Evolutionary conservation across 441 rosid species (phyloP).

Genomic region (Bruguiera hainesii): DNA sequence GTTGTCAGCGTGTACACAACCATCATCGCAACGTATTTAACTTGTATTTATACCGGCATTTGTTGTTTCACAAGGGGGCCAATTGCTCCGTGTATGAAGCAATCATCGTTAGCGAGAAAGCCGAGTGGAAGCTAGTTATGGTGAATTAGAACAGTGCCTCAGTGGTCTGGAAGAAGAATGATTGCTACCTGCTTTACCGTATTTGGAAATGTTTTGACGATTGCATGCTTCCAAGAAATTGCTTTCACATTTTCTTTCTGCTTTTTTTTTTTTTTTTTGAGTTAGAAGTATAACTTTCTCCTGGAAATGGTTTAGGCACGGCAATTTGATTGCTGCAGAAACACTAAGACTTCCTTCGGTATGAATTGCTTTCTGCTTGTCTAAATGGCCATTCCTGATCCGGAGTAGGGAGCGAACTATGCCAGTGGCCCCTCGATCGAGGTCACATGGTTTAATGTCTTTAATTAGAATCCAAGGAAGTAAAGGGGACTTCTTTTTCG

Average conservation of each 20-base stretch:
- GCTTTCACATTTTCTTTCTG: slow-evolving; percentile 15
- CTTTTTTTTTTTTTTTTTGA: background rate
- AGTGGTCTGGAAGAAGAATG: slow-evolving; percentile 15
- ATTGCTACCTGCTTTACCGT: slow-evolving; percentile 20
- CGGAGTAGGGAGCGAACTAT: background rate
- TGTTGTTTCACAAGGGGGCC: slow-evolving; percentile 1
- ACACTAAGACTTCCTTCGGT: background rate
- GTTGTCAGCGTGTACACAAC: too few relatives aligned
- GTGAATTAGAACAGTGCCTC: slow-evolving; percentile 32
- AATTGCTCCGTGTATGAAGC: slow-evolving; percentile 7
- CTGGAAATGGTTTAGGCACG: slow-evolving; percentile 6
- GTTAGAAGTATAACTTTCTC: background rate
- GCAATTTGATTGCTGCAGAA: background rate
- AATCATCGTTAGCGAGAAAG: slow-evolving; percentile 21
- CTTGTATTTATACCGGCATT: too few relatives aligned
- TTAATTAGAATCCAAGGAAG: slow-evolving; percentile 43
- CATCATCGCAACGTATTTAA: too few relatives aligned
- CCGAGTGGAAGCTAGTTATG: slow-evolving; percentile 22
- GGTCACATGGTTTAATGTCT: slow-evolving; percentile 36
- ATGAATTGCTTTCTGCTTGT: slow-evolving; percentile 13
- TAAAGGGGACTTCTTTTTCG: slow-evolving; percentile 15
- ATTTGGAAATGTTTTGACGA: slow-evolving; percentile 21
- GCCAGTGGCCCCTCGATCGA: slow-evolving; percentile 17
- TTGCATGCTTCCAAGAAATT: slow-evolving; percentile 27
- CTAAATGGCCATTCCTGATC: background rate